phyloP scores from a whole-genome alignment of 768 basidiomycete species.

The Suillus ampliporus region DNA sequence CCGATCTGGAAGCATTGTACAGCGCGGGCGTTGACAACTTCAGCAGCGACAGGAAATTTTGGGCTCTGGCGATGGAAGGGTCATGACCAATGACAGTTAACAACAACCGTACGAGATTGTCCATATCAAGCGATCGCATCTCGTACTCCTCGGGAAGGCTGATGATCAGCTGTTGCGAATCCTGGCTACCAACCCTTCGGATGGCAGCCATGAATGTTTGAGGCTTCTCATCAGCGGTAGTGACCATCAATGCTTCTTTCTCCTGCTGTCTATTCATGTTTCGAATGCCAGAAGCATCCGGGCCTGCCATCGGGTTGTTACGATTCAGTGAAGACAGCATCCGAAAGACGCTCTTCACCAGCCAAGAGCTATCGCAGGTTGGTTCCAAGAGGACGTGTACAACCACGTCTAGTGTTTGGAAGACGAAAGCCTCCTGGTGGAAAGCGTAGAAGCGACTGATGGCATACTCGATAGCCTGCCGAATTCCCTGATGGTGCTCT shows the following conservation, averaged over 20 bases:
- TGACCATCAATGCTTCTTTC: conserved; percentile 70
- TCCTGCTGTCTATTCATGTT: conserved; percentile 68
- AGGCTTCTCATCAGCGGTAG: conserved; percentile 74
- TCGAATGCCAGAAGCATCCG: conserved; percentile 72
- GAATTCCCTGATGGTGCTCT: conserved; percentile 60
- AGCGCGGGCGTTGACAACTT: conserved; percentile 60
- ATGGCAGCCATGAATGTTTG: conserved; percentile 69
- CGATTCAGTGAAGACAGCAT: conserved; percentile 64
- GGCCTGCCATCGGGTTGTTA: conserved; percentile 42
- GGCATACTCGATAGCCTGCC: conserved; percentile 72
- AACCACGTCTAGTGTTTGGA: conserved; percentile 70
- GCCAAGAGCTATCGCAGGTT: conserved; percentile 52
- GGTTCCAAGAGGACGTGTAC: conserved; percentile 59
- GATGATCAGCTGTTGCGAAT: conserved; percentile 47
- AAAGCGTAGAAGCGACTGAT: conserved; percentile 74
- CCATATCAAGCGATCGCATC: conserved; percentile 57
- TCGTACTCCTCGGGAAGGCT: conserved; percentile 64
- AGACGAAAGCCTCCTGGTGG: conserved; percentile 75
- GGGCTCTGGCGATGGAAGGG: conserved; percentile 65
- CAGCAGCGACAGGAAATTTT: conserved; percentile 70
- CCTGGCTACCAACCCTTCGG: conserved; percentile 46
- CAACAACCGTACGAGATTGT: conserved; percentile 72
- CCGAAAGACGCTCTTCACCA: conserved; percentile 59
- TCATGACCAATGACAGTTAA: conserved; percentile 84
- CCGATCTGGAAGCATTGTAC: conserved; percentile 57